These are phyloP conservation scores for Ziziphus jujuba DNA, from an alignment of 306 rosid species.

Conservation along the genomic window DNA sequence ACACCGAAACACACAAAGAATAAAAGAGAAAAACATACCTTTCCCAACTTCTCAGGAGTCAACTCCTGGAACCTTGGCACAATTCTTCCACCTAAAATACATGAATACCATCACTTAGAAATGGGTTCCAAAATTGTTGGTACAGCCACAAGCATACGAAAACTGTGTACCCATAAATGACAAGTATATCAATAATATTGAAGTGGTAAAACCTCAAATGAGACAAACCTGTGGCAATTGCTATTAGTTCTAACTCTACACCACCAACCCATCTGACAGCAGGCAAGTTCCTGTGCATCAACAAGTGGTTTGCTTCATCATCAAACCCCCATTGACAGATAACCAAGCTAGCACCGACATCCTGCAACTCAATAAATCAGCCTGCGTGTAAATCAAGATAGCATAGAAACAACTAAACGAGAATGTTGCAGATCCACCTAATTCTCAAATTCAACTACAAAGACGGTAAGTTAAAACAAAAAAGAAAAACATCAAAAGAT, in stretches of 20 bases:
- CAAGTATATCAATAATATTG: background rate
- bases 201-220: conserved; percentile 15
- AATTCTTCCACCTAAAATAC: conserved; percentile 85
- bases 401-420: background rate
- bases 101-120: conserved; percentile 17
- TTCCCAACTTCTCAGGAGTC: conserved; percentile 87
- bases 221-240: conserved; percentile 88
- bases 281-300: conserved; percentile 94
- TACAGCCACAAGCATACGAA: background rate
- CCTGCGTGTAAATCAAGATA: conserved; percentile 10
- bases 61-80: conserved; percentile 98
- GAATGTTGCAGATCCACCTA: background rate
- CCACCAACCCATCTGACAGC: conserved; percentile 99
- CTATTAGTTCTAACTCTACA: conserved; percentile 96
- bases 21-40: conserved; percentile 42
- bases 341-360: conserved; percentile 92
- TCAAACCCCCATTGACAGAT: conserved; percentile 99
- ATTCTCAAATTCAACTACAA: background rate
- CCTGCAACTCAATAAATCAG: conserved; percentile 47
- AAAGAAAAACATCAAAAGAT: background rate
- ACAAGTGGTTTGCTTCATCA: conserved; percentile 97
- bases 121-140: background rate
- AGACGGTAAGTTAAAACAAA: background rate
- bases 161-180: background rate
- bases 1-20: background rate